Conservation (phyloP, 352 stramenopile species). For the Globisporangium recalcitrans region DNA sequence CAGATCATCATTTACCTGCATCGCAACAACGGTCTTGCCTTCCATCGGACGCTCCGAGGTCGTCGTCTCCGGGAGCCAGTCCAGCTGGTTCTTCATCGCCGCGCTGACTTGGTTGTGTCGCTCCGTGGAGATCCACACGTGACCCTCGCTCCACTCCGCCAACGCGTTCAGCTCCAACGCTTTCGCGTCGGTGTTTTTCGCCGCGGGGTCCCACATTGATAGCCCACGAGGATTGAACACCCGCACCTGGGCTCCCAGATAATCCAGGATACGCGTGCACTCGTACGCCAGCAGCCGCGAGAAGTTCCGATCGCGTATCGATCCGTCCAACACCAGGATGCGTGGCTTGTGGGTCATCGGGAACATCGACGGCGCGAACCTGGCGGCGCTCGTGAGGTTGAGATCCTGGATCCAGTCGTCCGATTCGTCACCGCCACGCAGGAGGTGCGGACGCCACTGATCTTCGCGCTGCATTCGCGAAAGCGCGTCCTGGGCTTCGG, state of each 20-base stretch:
- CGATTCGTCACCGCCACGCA: background rate
- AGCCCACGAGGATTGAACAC: conserved; percentile 32
- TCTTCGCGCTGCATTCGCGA: background rate
- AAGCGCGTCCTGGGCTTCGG: background rate
- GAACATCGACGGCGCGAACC: conserved; percentile 13
- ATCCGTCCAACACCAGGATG: conserved; percentile 59
- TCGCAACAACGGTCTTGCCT: conserved; percentile 27
- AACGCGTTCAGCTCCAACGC: conserved; percentile 50
- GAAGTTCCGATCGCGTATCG: conserved; percentile 41
- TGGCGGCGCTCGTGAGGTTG: conserved; percentile 15
- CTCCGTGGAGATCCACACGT: conserved; percentile 59
- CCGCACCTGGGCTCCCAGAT: conserved; percentile 49
- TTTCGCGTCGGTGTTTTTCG: conserved; percentile 42
- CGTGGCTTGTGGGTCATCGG: conserved; percentile 27
- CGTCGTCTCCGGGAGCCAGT: conserved; percentile 54
- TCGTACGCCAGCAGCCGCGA: conserved; percentile 41
- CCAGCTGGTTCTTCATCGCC: conserved; percentile 69
- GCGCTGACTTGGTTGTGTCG: conserved; percentile 55
- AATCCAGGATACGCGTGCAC: conserved; percentile 46
- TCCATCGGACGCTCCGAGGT: conserved; percentile 50
- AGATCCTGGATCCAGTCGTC: conserved; percentile 22
- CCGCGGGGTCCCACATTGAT: conserved; percentile 41
- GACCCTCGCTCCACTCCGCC: conserved; percentile 56
- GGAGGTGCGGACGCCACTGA: background rate
- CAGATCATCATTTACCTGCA: too few species aligned